Conservation (phyloP, 192 early-diverging fungal genomes). For the Rhizoclosmatium globosum region DNA sequence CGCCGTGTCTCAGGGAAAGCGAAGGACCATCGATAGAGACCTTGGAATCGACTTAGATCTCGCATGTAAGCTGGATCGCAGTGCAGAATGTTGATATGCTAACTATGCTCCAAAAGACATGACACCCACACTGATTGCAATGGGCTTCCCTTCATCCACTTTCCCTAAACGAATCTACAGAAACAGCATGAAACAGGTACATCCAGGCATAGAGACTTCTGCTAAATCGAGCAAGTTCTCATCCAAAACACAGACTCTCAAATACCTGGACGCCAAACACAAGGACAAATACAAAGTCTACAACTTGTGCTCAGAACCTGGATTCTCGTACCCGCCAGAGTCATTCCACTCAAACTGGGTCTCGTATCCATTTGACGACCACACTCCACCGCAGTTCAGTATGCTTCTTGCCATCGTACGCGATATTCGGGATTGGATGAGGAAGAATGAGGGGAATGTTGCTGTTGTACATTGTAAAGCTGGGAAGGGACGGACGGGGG, state of each 20-base stretch:
- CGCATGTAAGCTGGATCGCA: not conserved
- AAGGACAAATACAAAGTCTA: slow-evolving; percentile 65
- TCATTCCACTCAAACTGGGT: slow-evolving; percentile 56
- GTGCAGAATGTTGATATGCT: not conserved
- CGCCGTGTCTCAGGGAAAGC: slow-evolving; percentile 8
- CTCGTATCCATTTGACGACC: slow-evolving; percentile 63
- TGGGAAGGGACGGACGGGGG: slow-evolving; percentile 72
- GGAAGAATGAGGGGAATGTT: slow-evolving; percentile 44
- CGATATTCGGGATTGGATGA: slow-evolving; percentile 60
- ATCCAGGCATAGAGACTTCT: not conserved
- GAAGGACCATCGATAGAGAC: not conserved
- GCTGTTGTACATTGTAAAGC: slow-evolving; percentile 72
- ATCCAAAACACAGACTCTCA: slow-evolving; percentile 24
- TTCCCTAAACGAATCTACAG: slow-evolving; percentile 61
- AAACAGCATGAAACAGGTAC: slow-evolving; percentile 61
- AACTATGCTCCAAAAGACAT: slow-evolving; percentile 48
- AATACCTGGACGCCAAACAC: slow-evolving; percentile 62
- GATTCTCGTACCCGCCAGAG: slow-evolving; percentile 50
- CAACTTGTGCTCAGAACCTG: slow-evolving; percentile 67
- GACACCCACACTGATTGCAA: slow-evolving; percentile 62
- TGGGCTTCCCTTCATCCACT: slow-evolving; percentile 62
- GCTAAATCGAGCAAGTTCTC: not conserved
- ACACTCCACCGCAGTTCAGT: slow-evolving; percentile 61
- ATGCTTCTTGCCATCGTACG: slow-evolving; percentile 56
- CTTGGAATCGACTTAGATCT: not conserved